phyloP scores from a whole-genome alignment of 2,329 filamentous ascomycete species.

The Dissoconium aciculare region DNA sequence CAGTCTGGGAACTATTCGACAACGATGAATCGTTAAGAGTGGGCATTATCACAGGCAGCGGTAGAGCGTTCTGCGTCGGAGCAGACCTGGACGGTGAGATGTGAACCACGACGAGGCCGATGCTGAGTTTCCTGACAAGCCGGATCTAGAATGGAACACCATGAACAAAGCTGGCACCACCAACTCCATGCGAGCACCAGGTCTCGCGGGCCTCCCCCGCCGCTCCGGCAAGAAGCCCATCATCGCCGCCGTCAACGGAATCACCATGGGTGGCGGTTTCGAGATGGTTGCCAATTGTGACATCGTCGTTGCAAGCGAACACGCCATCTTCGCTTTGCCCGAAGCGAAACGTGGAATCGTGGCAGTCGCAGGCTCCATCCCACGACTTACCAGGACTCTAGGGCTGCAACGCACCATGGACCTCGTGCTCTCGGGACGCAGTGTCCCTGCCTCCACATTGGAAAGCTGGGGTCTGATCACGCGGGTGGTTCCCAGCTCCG shows the following conservation, averaged over 20 bases:
- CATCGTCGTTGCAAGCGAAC: constrained; percentile 35
- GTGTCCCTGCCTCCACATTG: too few species aligned
- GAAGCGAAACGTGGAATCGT: constrained; percentile 38
- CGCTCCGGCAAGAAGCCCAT: constrained; percentile 47
- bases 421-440: too few species aligned
- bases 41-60: constrained; percentile 24
- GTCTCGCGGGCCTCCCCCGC: constrained; percentile 53
- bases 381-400: constrained; percentile 34
- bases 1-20: too few species aligned
- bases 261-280: constrained; percentile 40
- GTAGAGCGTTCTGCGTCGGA: constrained; percentile 24
- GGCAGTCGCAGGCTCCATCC: constrained; percentile 35
- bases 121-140: constrained; percentile 29
- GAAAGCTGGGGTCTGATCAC: constrained; percentile 66
- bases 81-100: constrained; percentile 23
- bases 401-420: constrained; percentile 36
- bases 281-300: constrained; percentile 41
- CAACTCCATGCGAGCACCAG: constrained; percentile 26
- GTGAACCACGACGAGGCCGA: neutral
- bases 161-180: constrained; percentile 14
- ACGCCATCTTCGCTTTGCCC: constrained; percentile 35
- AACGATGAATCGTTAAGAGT: too few species aligned
- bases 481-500: constrained; percentile 44
- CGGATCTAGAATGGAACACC: constrained; percentile 22
- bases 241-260: constrained; percentile 43